phyloP scores from a whole-genome alignment of 2,329 filamentous ascomycete genomes.

The Madurella mycetomatis region DNA sequence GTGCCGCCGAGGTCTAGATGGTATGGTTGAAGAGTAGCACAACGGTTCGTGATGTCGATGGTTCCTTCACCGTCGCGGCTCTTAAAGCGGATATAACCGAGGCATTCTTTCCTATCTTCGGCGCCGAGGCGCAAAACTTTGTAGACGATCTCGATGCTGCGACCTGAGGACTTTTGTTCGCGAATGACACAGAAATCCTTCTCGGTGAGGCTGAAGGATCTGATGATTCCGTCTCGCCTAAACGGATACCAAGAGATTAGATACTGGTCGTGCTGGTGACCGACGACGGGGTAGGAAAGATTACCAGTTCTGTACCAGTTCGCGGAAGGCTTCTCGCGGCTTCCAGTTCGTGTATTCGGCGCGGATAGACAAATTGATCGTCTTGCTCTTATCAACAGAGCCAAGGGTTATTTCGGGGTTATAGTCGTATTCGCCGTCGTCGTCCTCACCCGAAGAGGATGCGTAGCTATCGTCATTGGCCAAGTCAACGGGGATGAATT shows the following conservation, averaged over 20 bases:
- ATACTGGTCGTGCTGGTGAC: background rate
- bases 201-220: slow-evolving; percentile 23
- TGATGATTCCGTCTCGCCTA: slow-evolving; percentile 31
- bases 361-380: slow-evolving; percentile 10
- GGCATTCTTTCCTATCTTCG: slow-evolving; percentile 14
- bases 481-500: no score
- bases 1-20: slow-evolving; percentile 30
- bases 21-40: slow-evolving; percentile 28
- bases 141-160: slow-evolving; percentile 28
- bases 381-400: slow-evolving; percentile 6
- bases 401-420: background rate
- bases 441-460: background rate
- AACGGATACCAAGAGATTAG: background rate
- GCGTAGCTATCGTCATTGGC: no score
- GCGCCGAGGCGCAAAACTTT: slow-evolving; percentile 14
- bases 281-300: background rate
- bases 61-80: slow-evolving; percentile 22
- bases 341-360: slow-evolving; percentile 17
- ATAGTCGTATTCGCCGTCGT: background rate
- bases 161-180: slow-evolving; percentile 12
- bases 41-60: slow-evolving; percentile 30
- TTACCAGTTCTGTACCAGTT: slow-evolving; percentile 34
- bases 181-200: slow-evolving; percentile 23
- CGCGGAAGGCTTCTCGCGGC: slow-evolving; percentile 30
- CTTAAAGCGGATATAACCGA: slow-evolving; percentile 32